These are phyloP conservation scores for Artemisia argyi DNA, from an alignment of 129 eudicot species.

Conservation along the genomic window DNA sequence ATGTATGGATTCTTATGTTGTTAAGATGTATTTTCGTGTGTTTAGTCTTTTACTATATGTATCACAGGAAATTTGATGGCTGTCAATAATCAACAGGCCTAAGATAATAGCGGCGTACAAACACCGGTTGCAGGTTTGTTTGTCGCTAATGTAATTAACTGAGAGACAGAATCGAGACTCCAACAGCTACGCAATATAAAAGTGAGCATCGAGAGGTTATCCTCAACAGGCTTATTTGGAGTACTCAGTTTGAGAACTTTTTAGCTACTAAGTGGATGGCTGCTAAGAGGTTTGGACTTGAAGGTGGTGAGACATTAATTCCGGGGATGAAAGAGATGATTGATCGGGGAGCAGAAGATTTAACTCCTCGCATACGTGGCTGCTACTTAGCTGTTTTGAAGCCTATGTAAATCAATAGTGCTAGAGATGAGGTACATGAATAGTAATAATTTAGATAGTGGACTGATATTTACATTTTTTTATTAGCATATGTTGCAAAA, in stretches of 20 bases:
- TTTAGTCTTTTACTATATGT: too few relatives aligned
- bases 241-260: constrained; percentile 92
- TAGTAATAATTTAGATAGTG: neutral
- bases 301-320: constrained; percentile 93
- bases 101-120: too few relatives aligned
- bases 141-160: constrained; percentile 96
- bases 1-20: too few relatives aligned
- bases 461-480: neutral
- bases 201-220: constrained; percentile 87
- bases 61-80: too few relatives aligned
- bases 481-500: too few relatives aligned
- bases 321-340: constrained; percentile 99
- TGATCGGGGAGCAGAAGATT: constrained; percentile 84
- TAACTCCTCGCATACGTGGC: constrained; percentile 66
- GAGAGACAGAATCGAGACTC: constrained; percentile 90
- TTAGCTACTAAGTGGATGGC: constrained; percentile 98
- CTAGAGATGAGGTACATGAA: constrained; percentile 65
- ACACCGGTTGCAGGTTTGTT: too few relatives aligned
- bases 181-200: constrained; percentile 77
- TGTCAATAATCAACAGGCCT: too few relatives aligned
- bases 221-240: constrained; percentile 94
- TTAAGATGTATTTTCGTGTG: too few relatives aligned
- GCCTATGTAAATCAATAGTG: constrained; percentile 66
- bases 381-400: constrained; percentile 75
- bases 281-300: constrained; percentile 96